Evolutionary conservation across 1,284 basidiomycete genomes (phyloP).

Genomic region (Irpex sp.): DNA sequence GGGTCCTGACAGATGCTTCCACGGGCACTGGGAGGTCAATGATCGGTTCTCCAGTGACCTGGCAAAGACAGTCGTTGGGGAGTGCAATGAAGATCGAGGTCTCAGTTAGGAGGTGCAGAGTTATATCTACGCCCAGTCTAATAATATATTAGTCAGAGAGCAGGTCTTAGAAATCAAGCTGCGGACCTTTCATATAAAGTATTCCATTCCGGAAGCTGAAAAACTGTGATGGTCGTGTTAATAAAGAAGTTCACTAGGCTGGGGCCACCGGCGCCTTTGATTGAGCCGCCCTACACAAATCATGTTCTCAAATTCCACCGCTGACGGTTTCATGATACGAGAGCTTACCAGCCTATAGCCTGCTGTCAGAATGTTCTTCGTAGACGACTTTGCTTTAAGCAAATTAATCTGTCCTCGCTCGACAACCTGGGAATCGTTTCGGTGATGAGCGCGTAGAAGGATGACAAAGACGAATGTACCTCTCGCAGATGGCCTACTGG

Average conservation of each 20-base stretch:
- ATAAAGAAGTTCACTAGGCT: constrained; percentile 67
- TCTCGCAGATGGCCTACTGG: constrained; percentile 64
- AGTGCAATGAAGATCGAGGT: constrained; percentile 80
- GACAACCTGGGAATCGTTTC: constrained; percentile 52
- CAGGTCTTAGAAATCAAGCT: not conserved
- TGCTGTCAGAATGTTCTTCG: constrained; percentile 67
- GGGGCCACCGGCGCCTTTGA: not conserved
- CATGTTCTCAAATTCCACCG: not conserved
- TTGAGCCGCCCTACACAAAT: not conserved
- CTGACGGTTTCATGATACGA: not conserved
- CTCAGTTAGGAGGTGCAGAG: constrained; percentile 80
- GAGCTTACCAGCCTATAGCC: constrained; percentile 69
- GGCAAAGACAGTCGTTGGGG: constrained; percentile 85
- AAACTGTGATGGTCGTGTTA: constrained; percentile 79
- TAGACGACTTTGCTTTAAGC: constrained; percentile 40
- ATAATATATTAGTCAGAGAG: constrained; percentile 6
- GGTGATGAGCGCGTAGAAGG: not conserved
- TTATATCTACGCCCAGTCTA: constrained; percentile 78
- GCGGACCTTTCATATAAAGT: constrained; percentile 66
- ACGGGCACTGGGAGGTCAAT: constrained; percentile 49
- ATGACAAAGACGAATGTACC: constrained; percentile 38
- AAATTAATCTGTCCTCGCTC: constrained; percentile 66
- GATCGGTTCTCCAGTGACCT: constrained; percentile 80
- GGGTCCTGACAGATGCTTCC: not conserved
- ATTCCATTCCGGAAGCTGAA: constrained; percentile 78